Evolutionary conservation across 352 stramenopile species (phyloP).

Genomic region (Globisporangium mamillatum): DNA sequence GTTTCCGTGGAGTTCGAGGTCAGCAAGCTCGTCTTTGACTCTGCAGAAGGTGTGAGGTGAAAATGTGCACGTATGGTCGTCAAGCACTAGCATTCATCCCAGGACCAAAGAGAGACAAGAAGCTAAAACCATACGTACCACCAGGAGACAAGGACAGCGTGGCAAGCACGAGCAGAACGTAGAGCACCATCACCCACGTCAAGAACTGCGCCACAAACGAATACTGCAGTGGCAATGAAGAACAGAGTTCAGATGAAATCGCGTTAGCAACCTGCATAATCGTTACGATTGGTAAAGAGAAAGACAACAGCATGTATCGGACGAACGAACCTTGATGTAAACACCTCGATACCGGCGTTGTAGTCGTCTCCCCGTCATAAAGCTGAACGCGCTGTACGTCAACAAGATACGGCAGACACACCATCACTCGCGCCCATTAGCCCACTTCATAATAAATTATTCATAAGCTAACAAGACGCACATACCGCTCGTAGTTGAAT

Average conservation of each 20-base stretch:
- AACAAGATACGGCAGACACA: background rate
- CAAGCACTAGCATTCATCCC: background rate
- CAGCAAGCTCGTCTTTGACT: slow-evolving; percentile 5
- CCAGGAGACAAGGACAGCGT: slow-evolving; percentile 15
- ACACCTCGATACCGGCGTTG: slow-evolving; percentile 36
- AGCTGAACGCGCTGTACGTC: slow-evolving; percentile 30
- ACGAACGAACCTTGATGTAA: slow-evolving; percentile 30
- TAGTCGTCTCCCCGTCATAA: slow-evolving; percentile 36
- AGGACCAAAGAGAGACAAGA: background rate
- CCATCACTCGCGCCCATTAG: background rate
- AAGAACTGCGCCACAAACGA: slow-evolving; percentile 33
- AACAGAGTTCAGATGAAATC: background rate
- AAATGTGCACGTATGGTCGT: background rate
- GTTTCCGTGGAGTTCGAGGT: slow-evolving; percentile 3
- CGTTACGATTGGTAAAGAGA: background rate
- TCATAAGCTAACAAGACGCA: background rate
- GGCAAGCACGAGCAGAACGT: slow-evolving; percentile 32
- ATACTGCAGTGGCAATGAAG: slow-evolving; percentile 3
- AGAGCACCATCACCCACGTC: slow-evolving; percentile 38
- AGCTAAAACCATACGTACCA: slow-evolving; percentile 6
- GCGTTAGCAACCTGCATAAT: background rate
- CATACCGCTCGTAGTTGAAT: slow-evolving; percentile 16
- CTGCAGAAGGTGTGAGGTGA: background rate
- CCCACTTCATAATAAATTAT: background rate
- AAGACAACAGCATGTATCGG: background rate